phyloP scores from a whole-genome alignment of 1,284 basidiomycete genomes.

The Irpex sp. region DNA sequence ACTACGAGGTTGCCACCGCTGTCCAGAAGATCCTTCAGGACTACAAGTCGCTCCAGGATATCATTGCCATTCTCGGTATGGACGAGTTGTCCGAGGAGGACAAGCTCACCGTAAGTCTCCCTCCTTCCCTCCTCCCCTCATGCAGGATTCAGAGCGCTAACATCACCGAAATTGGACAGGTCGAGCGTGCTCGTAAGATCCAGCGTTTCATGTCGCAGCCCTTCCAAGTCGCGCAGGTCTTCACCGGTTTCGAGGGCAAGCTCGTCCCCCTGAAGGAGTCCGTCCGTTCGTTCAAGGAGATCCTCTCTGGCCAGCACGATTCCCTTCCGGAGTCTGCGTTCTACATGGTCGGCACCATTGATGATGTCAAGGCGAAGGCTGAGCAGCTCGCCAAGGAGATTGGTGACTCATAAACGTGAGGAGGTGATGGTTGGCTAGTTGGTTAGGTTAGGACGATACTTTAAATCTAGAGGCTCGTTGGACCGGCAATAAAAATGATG shows the following conservation, averaged over 20 bases:
- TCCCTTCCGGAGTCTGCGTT: slow-evolving; percentile 90
- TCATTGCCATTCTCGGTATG: slow-evolving; percentile 98
- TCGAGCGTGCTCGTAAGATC: slow-evolving; percentile 87
- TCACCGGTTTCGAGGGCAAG: slow-evolving; percentile 98
- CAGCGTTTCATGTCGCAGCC: slow-evolving; percentile 99
- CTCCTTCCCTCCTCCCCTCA: too few species aligned
- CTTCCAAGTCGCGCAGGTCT: slow-evolving; percentile 98
- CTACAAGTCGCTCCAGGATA: slow-evolving; percentile 99
- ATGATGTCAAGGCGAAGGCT: slow-evolving; percentile 95
- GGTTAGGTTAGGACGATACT: neutral
- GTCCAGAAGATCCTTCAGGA: slow-evolving; percentile 99
- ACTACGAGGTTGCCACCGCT: slow-evolving; percentile 93
- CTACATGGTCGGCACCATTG: slow-evolving; percentile 93
- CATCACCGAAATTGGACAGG: slow-evolving; percentile 34
- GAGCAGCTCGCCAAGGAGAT: slow-evolving; percentile 95
- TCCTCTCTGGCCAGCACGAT: slow-evolving; percentile 89
- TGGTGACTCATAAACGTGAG: slow-evolving; percentile 44
- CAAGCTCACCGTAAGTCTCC: slow-evolving; percentile 83
- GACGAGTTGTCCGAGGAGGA: slow-evolving; percentile 99
- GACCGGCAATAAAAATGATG: slow-evolving; percentile 7
- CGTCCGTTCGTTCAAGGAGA: slow-evolving; percentile 93
- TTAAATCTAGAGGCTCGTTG: slow-evolving; percentile 1
- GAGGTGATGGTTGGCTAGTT: neutral
- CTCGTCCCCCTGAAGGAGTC: slow-evolving; percentile 94
- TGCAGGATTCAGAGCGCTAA: too few species aligned